A percentile compares a stretch with the other conserved stretches of the same genome.
phyloP scores from a whole-genome alignment of 495 filamentous ascomycete genomes.

The Stereocaulon alpinum region DNA sequence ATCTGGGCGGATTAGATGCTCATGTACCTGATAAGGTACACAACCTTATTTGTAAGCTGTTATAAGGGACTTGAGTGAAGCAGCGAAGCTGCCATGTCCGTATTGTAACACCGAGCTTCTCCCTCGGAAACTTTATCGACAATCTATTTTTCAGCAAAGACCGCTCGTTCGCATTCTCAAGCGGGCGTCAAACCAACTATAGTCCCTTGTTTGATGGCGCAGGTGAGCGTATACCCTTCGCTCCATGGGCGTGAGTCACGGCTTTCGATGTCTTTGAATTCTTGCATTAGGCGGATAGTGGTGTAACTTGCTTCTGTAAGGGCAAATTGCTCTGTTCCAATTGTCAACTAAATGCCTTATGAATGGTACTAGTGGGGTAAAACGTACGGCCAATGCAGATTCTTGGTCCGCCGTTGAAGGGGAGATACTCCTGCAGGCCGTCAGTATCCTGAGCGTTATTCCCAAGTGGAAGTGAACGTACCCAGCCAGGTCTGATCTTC shows the following conservation, averaged over 20 bases:
- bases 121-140: too few relatives aligned
- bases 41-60: too few relatives aligned
- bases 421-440: constrained; percentile 49
- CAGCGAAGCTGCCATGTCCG: too few relatives aligned
- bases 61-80: too few relatives aligned
- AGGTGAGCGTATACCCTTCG: constrained; percentile 16
- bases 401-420: constrained; percentile 73
- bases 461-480: neutral
- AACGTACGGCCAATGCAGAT: constrained; percentile 64
- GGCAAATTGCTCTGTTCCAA: constrained; percentile 51
- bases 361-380: neutral
- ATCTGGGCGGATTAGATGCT: too few relatives aligned
- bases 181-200: constrained; percentile 18
- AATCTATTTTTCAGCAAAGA: too few relatives aligned
- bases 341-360: neutral
- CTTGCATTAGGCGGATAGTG: constrained; percentile 60
- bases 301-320: constrained; percentile 74
- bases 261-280: constrained; percentile 44
- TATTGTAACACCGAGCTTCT: too few relatives aligned
- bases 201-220: constrained; percentile 9
- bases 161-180: neutral
- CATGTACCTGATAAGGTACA: too few relatives aligned
- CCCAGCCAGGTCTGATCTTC: constrained; percentile 57
- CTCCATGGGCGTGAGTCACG: constrained; percentile 12
- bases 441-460: constrained; percentile 25